Evolutionary conservation across 495 filamentous ascomycete genomes (phyloP).

Genomic region (Stereocaulon alpinum): DNA sequence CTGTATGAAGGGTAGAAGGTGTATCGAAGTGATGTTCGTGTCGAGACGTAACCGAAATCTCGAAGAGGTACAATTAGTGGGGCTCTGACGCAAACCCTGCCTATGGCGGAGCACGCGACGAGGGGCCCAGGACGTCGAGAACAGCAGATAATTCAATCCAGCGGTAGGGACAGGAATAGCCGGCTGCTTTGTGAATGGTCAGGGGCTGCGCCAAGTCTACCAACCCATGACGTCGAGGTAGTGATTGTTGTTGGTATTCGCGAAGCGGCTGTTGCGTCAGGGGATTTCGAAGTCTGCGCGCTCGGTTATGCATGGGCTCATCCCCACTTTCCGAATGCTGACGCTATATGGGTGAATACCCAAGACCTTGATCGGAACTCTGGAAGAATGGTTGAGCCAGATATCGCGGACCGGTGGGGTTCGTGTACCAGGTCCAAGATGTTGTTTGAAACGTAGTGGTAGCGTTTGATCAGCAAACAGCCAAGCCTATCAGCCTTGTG

Average conservation of each 20-base stretch:
- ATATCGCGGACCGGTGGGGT: slow-evolving; percentile 1
- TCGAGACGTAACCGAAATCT: not conserved
- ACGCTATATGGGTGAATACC: not conserved
- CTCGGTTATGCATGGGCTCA: slow-evolving; percentile 6
- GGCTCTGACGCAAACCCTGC: not conserved
- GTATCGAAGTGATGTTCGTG: not conserved
- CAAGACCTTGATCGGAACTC: not conserved
- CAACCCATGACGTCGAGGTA: slow-evolving; percentile 13
- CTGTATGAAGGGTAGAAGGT: not conserved
- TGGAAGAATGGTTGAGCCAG: not conserved
- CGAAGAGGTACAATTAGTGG: not conserved
- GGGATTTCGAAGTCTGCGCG: slow-evolving; percentile 8
- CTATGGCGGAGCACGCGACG: slow-evolving; percentile 11
- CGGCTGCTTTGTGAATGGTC: not conserved
- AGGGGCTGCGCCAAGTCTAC: not conserved
- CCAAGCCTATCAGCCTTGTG: slow-evolving; percentile 10
- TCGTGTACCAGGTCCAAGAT: not conserved
- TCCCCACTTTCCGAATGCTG: not conserved
- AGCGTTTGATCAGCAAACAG: slow-evolving; percentile 12
- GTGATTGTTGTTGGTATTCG: not conserved
- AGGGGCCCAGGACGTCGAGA: not conserved
- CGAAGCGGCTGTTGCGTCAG: slow-evolving; percentile 9
- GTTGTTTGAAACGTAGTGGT: slow-evolving; percentile 17
- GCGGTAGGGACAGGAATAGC: slow-evolving; percentile 9
- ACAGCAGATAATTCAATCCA: not conserved